These are phyloP conservation scores for Scheffersomyces ergatensis DNA, from an alignment of 805 yeast species.

Conservation along the genomic window DNA sequence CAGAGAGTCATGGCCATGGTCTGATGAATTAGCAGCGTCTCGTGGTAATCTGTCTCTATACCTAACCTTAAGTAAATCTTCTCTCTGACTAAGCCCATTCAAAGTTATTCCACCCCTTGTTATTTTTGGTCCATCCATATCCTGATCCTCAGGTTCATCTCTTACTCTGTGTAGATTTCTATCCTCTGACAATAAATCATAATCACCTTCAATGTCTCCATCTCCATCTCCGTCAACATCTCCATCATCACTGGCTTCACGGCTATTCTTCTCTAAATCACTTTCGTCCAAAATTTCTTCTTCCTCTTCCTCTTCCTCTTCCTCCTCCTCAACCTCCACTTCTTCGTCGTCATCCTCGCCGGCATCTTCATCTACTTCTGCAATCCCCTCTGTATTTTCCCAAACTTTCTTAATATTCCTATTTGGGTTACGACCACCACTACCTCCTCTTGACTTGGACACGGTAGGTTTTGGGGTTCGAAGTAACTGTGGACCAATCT, in stretches of 20 bases:
- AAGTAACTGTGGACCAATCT: slow-evolving; percentile 1
- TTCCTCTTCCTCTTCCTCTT: slow-evolving; percentile 1
- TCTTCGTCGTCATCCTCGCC: background rate
- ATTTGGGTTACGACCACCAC: too few species aligned
- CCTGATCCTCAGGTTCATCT: slow-evolving; percentile 7
- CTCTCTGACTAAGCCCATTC: background rate
- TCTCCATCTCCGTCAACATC: slow-evolving; percentile 20
- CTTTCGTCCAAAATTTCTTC: slow-evolving; percentile 19
- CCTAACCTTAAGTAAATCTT: too few species aligned
- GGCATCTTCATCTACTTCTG: background rate
- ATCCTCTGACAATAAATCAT: slow-evolving; percentile 14
- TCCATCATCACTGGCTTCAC: slow-evolving; percentile 13
- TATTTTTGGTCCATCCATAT: slow-evolving; percentile 2
- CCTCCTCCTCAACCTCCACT: background rate
- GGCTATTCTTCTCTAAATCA: slow-evolving; percentile 19
- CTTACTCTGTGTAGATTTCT: slow-evolving; percentile 8
- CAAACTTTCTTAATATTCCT: too few species aligned
- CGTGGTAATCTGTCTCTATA: too few species aligned
- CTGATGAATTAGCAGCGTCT: too few species aligned
- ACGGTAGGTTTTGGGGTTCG: background rate
- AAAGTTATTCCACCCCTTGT: slow-evolving; percentile 1
- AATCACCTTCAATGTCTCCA: slow-evolving; percentile 11
- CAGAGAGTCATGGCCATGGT: too few species aligned
- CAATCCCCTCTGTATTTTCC: background rate
- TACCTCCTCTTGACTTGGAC: too few species aligned